Evolutionary conservation across 768 basidiomycete species (phyloP).

Genomic region (Leccinum boreale): DNA sequence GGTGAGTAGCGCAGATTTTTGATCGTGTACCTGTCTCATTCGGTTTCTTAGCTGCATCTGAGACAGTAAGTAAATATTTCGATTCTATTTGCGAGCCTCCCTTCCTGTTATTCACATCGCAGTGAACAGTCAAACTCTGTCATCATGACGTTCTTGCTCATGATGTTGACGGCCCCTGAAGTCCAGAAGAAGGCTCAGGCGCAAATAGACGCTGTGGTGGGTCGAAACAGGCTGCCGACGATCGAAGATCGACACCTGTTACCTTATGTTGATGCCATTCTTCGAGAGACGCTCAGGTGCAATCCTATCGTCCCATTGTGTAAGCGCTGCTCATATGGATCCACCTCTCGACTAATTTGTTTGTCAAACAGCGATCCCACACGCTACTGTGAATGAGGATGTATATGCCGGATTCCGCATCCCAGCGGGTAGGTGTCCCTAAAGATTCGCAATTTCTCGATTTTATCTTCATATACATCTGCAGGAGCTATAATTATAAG

Average conservation of each 20-base stretch:
- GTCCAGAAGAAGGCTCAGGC: conserved; percentile 20
- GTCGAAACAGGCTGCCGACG: conserved; percentile 11
- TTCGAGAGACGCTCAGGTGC: conserved; percentile 20
- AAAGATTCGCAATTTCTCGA: neutral
- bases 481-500: conserved; percentile 15
- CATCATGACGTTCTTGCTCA: conserved; percentile 14
- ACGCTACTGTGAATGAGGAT: conserved; percentile 38
- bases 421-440: conserved; percentile 33
- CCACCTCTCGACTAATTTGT: neutral
- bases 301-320: conserved; percentile 13
- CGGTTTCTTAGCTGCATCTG: conserved; percentile 13
- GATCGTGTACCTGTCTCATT: neutral
- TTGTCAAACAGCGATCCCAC: conserved; percentile 24
- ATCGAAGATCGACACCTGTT: conserved; percentile 16
- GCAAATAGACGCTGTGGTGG: conserved; percentile 19
- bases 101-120: neutral
- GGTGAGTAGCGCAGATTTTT: conserved; percentile 1
- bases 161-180: conserved; percentile 16
- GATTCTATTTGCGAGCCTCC: neutral
- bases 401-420: conserved; percentile 48
- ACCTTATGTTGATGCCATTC: conserved; percentile 20
- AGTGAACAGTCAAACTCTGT: conserved; percentile 25
- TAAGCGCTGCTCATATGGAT: neutral
- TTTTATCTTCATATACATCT: neutral
- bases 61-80: conserved; percentile 12